Evolutionary conservation across 2,329 filamentous ascomycete species (phyloP).

Genomic region (Fonsecaea pedrosoi): DNA sequence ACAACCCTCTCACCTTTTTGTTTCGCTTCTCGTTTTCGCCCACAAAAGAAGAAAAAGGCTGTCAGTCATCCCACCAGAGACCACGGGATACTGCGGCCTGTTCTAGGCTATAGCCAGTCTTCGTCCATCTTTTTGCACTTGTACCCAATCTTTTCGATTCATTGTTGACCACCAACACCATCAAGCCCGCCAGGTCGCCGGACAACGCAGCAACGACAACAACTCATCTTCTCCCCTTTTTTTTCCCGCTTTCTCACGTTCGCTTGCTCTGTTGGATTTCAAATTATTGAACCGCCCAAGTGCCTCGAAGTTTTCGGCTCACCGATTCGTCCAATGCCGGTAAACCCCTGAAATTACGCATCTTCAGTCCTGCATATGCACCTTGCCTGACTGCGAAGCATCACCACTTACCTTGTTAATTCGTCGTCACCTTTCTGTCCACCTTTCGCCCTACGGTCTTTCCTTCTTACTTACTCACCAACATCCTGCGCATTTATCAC

Average conservation of each 20-base stretch:
- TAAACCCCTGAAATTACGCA: slow-evolving; percentile 31
- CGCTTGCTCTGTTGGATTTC: slow-evolving; percentile 22
- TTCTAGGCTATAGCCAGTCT: slow-evolving; percentile 10
- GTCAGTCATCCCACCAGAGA: slow-evolving; percentile 9
- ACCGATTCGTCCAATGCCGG: slow-evolving; percentile 27
- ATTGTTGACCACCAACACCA: slow-evolving; percentile 18
- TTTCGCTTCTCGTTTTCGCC: slow-evolving; percentile 29
- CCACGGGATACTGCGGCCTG: slow-evolving; percentile 15
- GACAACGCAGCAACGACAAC: slow-evolving; percentile 16
- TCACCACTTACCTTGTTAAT: slow-evolving; percentile 6
- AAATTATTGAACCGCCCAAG: slow-evolving; percentile 24
- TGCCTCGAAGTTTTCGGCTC: slow-evolving; percentile 15
- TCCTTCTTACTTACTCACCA: slow-evolving; percentile 1
- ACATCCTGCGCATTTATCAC: background rate
- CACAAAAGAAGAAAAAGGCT: slow-evolving; percentile 15
- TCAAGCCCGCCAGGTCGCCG: slow-evolving; percentile 23
- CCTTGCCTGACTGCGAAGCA: slow-evolving; percentile 24
- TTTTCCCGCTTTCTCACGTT: slow-evolving; percentile 26
- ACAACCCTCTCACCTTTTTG: slow-evolving; percentile 26
- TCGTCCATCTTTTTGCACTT: slow-evolving; percentile 8
- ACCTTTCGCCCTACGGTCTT: background rate
- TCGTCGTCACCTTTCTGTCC: slow-evolving; percentile 10
- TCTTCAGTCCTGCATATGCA: slow-evolving; percentile 32
- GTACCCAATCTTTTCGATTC: slow-evolving; percentile 15
- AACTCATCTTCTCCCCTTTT: slow-evolving; percentile 17